These are phyloP conservation scores for Marsdenia floribunda DNA, from an alignment of 257 asterid genomes.

Conservation along the genomic window DNA sequence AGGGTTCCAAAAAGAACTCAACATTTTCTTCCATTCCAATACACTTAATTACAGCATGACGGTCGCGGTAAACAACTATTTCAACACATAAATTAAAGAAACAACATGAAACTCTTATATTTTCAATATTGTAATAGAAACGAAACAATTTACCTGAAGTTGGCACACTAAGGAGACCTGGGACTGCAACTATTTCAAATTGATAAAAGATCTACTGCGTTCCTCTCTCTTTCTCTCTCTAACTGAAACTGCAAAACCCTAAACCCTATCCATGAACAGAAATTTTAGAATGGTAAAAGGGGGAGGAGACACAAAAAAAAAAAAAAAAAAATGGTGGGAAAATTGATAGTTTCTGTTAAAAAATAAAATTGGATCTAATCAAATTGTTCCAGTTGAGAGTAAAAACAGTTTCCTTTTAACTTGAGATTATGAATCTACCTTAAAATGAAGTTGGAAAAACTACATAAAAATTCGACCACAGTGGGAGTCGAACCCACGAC, in stretches of 20 bases:
- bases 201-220: neutral
- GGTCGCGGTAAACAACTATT: neutral
- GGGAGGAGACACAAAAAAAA: too few species aligned
- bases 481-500: constrained; percentile 99
- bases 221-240: neutral
- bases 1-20: neutral
- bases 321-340: too few species aligned
- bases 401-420: too few species aligned
- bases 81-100: neutral
- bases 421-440: too few species aligned
- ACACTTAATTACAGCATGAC: neutral
- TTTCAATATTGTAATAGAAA: neutral
- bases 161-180: neutral
- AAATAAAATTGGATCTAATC: too few species aligned
- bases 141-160: neutral
- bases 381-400: too few species aligned
- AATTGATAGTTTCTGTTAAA: too few species aligned
- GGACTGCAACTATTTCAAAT: neutral
- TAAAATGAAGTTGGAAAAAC: too few species aligned
- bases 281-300: too few species aligned
- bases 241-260: neutral
- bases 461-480: constrained; percentile 53
- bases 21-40: neutral
- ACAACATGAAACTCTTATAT: too few species aligned
- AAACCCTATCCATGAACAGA: neutral